Evolutionary conservation across 768 basidiomycete species (phyloP), one percentile per base, ranked within the genome.

Genomic region (Lentinula boryana): DNA sequence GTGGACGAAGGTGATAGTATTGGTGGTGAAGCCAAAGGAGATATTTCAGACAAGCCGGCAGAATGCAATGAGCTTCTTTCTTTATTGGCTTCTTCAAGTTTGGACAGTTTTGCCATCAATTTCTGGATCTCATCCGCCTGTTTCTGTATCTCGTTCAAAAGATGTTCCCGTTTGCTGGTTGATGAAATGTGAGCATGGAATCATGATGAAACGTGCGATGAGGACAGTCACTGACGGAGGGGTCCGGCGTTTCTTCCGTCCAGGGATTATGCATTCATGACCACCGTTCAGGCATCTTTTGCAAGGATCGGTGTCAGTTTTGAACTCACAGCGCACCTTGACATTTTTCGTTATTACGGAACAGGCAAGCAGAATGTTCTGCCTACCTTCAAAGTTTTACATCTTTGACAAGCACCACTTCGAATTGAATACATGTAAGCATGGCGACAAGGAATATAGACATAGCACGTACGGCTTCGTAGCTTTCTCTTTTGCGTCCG

Each of bases 221-320:
- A 44, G 23, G 56, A 56, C 27, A 51, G 48, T 21, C 23, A 74
- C 87, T 70, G 72, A 92, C 90, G 88, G 91, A 56, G 91, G 90
- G 4, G 86, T 81, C 50, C 86, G 78, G 60, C 90, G 86, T 68
- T 89, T 88, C 72, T 90, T 92, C 63, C 88, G 80, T n/a, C 89
- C 90, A n/a, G 90, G 90, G 54, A 88, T 89, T 44, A 86, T 74
- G 65, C 90, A 93, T 56, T 89, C 87, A 60, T 89, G 85, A 5
- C 82, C 83, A 9, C 86, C 87, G 62, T 83, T 82, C 58, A 81
- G 71, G 67, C 90, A 93, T 10, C 90, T 85, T 68, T 84, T 89
- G 72, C 90, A 93, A 2, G 84, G 84, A 66, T 91, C 88, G 13
- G 79, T 82, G 54, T 88, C 86, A 13, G 81, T 82, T 69, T 77